Conservation (phyloP, 75 land plant species). For the Pinus tabuliformis region DNA sequence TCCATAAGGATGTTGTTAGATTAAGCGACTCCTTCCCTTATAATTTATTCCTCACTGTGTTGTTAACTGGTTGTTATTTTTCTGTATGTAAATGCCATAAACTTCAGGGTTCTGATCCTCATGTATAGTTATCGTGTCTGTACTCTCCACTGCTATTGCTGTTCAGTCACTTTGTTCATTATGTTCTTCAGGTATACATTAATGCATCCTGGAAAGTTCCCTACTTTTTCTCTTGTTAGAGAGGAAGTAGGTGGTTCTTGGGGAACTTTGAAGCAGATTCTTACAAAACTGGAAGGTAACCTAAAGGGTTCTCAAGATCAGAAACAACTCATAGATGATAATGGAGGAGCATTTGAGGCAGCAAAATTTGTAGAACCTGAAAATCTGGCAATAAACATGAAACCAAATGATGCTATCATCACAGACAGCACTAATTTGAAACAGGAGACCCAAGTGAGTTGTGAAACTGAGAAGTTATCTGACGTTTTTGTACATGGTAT, state of each 20-base stretch:
- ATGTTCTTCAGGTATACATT: slow-evolving; percentile 7
- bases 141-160: too few species aligned
- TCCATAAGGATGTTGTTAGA: too few species aligned
- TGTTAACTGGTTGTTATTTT: not conserved
- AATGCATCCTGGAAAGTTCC: slow-evolving; percentile 10
- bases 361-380: not conserved
- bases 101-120: not conserved
- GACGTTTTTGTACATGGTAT: not conserved
- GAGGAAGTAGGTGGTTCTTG: slow-evolving; percentile 5
- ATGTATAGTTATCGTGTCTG: not conserved
- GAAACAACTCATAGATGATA: not conserved
- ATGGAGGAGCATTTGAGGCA: slow-evolving; percentile 4
- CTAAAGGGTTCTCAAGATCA: slow-evolving; percentile 5
- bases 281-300: slow-evolving; percentile 8
- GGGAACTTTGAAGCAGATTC: slow-evolving; percentile 1
- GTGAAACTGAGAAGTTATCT: not conserved
- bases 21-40: too few species aligned
- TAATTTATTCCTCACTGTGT: not conserved
- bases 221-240: not conserved
- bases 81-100: not conserved
- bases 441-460: not conserved
- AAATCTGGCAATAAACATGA: not conserved
- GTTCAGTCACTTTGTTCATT: not conserved
- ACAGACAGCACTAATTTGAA: not conserved
- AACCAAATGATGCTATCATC: not conserved